Evolutionary conservation across 441 rosid genomes (phyloP), one percentile per base, ranked within the genome.

Genomic region (Isatis lusitanica): DNA sequence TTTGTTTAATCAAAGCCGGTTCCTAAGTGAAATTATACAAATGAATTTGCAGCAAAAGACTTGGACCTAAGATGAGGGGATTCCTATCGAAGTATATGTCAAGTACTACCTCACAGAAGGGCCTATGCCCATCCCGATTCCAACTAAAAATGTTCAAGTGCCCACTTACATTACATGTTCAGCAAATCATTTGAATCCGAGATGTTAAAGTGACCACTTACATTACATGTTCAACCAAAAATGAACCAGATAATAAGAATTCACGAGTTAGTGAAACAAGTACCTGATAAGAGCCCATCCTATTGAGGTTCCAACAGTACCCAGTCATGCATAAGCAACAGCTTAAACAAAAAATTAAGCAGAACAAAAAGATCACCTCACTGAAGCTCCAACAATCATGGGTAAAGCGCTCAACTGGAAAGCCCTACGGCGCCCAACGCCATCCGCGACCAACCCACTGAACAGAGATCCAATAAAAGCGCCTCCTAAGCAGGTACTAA

Each of bases 401-500:
- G 97, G 97, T 77, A 95, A 75, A 63, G 97, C 90, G 74, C 93
- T 88, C 68, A 95, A 73, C 85, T 93, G 99, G 83, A 95, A 95
- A 59, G 93, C 87, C 83, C 89, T 80, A 68, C 96, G 88, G 31
- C 98, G 93, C 24, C 99, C 97, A 77, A 95, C 73, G 44, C 94
- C 93, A 83, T 95, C 99, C 5, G 93, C 93, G 33, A 95, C 84
- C 85, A 82, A 85, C 69, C 98, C 99, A 78, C 98, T 93, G 74
- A 93, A 85, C 74, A 93, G 57, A 38, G 95, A 95, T 80, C 99
- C 98, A 74, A 87, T 36, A 11, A 91, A 90, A 73, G 97, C 98
- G 57, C 99, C 99, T n/a, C 89, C 99, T 79, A 95, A 84, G 72
- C 96, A 93, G 11, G 87, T 88, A 79, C 99, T 93, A 65, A 95